Percentiles rank a stretch among this genome's conserved stretches.
These are phyloP conservation scores for Alnus glutinosa DNA, from an alignment of 306 rosid species.

Conservation along the genomic window DNA sequence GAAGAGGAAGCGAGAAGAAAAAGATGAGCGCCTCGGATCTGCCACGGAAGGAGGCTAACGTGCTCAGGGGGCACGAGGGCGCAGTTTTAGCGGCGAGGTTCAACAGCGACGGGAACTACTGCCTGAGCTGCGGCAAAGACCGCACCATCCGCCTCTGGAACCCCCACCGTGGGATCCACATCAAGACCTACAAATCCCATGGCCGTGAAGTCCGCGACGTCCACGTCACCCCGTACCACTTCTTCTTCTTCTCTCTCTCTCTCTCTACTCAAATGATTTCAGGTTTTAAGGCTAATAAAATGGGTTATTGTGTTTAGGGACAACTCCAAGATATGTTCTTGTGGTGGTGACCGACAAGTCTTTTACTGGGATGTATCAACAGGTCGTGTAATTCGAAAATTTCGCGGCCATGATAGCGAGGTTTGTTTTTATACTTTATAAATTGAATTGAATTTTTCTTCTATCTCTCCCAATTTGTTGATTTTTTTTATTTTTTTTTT, in stretches of 20 bases:
- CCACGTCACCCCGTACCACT: constrained; percentile 66
- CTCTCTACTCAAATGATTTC: neutral
- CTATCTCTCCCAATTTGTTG: neutral
- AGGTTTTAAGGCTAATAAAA: neutral
- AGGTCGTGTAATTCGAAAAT: constrained; percentile 80
- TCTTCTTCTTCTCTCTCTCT: neutral
- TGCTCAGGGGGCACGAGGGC: constrained; percentile 84
- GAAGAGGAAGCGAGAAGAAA: constrained; percentile 7
- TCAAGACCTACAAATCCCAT: constrained; percentile 90
- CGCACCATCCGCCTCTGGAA: constrained; percentile 96
- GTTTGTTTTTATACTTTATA: constrained; percentile 18
- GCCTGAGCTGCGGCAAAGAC: constrained; percentile 85
- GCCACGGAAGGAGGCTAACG: constrained; percentile 57
- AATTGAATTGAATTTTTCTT: neutral
- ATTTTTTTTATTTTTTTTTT: neutral
- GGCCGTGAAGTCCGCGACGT: constrained; percentile 89
- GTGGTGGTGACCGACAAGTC: constrained; percentile 87
- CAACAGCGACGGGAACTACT: constrained; percentile 75
- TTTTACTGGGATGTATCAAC: constrained; percentile 91
- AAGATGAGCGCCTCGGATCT: constrained; percentile 58
- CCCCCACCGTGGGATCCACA: constrained; percentile 91
- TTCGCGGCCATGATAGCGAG: constrained; percentile 90
- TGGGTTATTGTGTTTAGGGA: constrained; percentile 45
- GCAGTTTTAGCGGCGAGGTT: constrained; percentile 76
- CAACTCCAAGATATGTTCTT: constrained; percentile 78